Conservation (phyloP, 1,284 basidiomycete species). For the Meripilus lineatus region DNA sequence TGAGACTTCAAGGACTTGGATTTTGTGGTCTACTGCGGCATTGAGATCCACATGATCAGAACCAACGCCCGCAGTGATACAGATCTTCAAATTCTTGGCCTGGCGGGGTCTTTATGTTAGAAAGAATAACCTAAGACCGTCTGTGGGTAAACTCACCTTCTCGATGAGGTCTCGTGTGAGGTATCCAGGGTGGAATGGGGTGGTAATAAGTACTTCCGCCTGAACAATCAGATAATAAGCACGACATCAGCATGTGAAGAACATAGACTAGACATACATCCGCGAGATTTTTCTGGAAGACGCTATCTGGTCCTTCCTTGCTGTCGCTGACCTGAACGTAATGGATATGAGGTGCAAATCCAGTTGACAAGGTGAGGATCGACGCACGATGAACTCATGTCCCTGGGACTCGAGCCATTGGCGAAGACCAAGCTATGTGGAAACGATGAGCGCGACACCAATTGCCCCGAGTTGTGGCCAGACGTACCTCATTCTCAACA, state of each 20-base stretch:
- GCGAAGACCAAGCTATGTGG: slow-evolving; percentile 41
- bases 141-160: slow-evolving; percentile 10
- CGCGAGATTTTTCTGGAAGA: slow-evolving; percentile 81
- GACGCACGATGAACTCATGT: slow-evolving; percentile 65
- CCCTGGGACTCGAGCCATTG: slow-evolving; percentile 69
- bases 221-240: slow-evolving; percentile 7
- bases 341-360: neutral
- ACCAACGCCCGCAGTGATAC: slow-evolving; percentile 89
- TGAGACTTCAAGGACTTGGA: slow-evolving; percentile 18
- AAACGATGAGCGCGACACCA: neutral
- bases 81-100: slow-evolving; percentile 87
- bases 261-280: slow-evolving; percentile 52
- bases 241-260: neutral
- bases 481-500: slow-evolving; percentile 72
- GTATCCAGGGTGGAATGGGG: slow-evolving; percentile 89
- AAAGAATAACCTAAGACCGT: neutral
- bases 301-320: slow-evolving; percentile 83
- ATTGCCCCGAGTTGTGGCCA: neutral
- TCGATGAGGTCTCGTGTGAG: slow-evolving; percentile 73
- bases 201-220: slow-evolving; percentile 78
- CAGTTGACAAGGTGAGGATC: slow-evolving; percentile 6
- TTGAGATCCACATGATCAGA: slow-evolving; percentile 90
- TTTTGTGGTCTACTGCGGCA: slow-evolving; percentile 31
- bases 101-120: slow-evolving; percentile 21
- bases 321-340: slow-evolving; percentile 50